Percentiles rank a stretch among this genome's conserved stretches.
These are phyloP conservation scores for Heliamphora pulchella DNA, from an alignment of 179 eudicot genomes.

Conservation along the genomic window DNA sequence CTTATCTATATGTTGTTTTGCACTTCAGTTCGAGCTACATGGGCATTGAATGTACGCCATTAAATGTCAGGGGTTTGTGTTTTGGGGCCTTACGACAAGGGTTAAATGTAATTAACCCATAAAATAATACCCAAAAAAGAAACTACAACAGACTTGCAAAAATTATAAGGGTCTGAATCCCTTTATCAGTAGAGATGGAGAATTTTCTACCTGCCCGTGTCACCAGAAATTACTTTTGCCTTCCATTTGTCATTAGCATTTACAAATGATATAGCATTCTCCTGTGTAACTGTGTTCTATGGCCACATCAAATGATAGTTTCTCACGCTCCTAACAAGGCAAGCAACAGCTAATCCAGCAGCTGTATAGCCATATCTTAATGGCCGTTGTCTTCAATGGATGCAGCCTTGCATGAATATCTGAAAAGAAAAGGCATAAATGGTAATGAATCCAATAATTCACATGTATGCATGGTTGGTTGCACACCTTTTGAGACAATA, in stretches of 20 bases:
- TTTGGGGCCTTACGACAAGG: not conserved
- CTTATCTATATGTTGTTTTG: not conserved
- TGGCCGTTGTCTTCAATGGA: conserved; percentile 73
- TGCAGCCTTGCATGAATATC: conserved; percentile 86
- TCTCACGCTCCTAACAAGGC: conserved; percentile 87
- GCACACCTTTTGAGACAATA: too few species aligned
- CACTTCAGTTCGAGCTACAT: not conserved
- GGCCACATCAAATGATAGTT: conserved; percentile 88
- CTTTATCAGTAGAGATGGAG: not conserved
- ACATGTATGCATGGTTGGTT: not conserved
- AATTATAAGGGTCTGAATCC: not conserved
- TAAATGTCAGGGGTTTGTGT: not conserved
- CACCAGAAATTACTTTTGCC: conserved; percentile 86
- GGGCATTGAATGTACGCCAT: not conserved
- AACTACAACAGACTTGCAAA: not conserved
- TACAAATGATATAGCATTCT: conserved; percentile 64
- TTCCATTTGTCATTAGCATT: conserved; percentile 64
- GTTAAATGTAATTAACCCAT: not conserved
- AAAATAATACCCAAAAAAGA: not conserved
- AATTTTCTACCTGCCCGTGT: conserved; percentile 67
- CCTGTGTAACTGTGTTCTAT: conserved; percentile 44
- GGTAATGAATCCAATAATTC: not conserved
- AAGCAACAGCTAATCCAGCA: conserved; percentile 93
- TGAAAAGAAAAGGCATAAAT: conserved; percentile 10
- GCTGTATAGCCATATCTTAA: conserved; percentile 91